These are phyloP conservation scores for Leishmania mexicana DNA, from an alignment of 208 protist genomes.

Conservation along the genomic window DNA sequence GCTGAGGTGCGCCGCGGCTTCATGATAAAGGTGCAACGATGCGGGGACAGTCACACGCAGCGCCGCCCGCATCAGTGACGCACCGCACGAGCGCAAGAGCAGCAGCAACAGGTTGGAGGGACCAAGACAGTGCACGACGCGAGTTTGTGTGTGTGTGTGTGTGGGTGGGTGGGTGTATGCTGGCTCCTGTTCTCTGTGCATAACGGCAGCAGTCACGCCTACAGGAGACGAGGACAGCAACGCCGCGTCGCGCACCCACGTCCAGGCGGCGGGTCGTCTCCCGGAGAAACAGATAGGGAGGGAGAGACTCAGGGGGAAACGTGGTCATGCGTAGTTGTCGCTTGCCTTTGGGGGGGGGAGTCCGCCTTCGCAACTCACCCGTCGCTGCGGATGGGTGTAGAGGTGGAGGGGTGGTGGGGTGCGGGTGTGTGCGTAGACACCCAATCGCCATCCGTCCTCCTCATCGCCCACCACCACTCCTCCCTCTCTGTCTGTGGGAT, in stretches of 20 bases:
- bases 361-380: background rate
- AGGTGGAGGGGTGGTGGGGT: background rate
- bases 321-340: background rate
- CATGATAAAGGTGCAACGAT: slow-evolving; percentile 30
- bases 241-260: no score
- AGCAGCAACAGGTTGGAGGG: background rate
- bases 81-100: background rate
- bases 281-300: background rate
- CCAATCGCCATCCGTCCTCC: background rate
- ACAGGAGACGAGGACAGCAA: no score
- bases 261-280: background rate
- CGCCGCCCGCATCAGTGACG: slow-evolving; percentile 26
- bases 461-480: no score
- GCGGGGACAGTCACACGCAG: slow-evolving; percentile 33
- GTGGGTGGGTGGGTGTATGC: background rate
- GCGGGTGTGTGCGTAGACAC: background rate
- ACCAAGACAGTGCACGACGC: background rate
- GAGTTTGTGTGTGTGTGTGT: background rate
- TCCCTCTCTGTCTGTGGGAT: background rate
- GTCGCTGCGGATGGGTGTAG: background rate
- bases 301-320: background rate
- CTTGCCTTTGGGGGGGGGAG: no score
- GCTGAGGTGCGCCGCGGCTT: slow-evolving; percentile 33
- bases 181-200: background rate
- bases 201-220: no score